phyloP scores from a whole-genome alignment of 495 filamentous ascomycete genomes.

The Paragyromitra xinjiangensis region DNA sequence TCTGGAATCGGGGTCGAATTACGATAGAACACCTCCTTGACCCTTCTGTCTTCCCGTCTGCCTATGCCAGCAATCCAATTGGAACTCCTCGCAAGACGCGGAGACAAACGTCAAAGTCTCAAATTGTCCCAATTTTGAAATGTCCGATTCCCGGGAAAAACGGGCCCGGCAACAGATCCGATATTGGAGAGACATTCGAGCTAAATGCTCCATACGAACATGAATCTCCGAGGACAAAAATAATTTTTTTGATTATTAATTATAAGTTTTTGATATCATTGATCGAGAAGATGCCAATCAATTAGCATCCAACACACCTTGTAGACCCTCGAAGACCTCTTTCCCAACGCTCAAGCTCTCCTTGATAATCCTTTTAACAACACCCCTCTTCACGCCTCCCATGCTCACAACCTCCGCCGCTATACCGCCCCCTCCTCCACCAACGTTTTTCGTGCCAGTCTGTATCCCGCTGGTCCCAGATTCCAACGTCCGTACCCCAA shows the following conservation, averaged over 20 bases:
- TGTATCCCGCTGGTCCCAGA: conserved; percentile 43
- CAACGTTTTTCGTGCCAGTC: conserved; percentile 28
- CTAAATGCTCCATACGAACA: conserved; percentile 9
- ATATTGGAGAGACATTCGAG: conserved; percentile 24
- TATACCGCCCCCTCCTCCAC: conserved; percentile 22
- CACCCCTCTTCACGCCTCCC: conserved; percentile 49
- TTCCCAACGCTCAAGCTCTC: conserved; percentile 59
- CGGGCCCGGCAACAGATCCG: conserved; percentile 22
- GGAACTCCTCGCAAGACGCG: conserved; percentile 10
- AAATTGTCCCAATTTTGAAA: conserved; percentile 42
- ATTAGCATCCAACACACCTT: conserved; percentile 69
- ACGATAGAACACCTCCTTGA: conserved; percentile 40
- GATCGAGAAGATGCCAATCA: conserved; percentile 49
- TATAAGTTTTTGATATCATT: not conserved
- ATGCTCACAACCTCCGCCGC: conserved; percentile 19
- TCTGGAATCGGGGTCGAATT: conserved; percentile 38
- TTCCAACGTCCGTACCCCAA: conserved; percentile 56
- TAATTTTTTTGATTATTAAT: conserved; percentile 29
- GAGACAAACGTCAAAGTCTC: conserved; percentile 28
- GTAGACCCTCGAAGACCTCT: conserved; percentile 76
- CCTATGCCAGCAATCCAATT: conserved; percentile 15
- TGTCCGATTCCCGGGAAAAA: conserved; percentile 23
- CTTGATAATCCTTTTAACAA: conserved; percentile 53
- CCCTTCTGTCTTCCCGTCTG: conserved; percentile 11
- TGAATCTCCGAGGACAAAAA: conserved; percentile 26